These are phyloP conservation scores for Aspergillus saccharolyticus DNA, from an alignment of 495 filamentous ascomycete genomes.

Conservation along the genomic window DNA sequence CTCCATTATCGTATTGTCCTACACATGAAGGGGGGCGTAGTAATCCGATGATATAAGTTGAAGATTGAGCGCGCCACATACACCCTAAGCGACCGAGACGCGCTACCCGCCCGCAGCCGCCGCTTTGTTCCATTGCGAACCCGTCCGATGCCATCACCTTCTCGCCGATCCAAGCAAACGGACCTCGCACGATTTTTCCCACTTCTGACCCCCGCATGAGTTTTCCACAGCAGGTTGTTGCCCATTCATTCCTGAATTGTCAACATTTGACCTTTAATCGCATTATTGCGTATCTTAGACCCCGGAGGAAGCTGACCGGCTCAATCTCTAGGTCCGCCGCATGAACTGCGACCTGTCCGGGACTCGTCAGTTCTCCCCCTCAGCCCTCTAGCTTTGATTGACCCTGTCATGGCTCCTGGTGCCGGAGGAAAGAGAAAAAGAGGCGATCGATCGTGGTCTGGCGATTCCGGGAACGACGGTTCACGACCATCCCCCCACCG, in stretches of 20 bases:
- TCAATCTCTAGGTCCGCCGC: constrained; percentile 23
- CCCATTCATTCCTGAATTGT: neutral
- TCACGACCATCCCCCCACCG: constrained; percentile 60
- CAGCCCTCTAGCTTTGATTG: constrained; percentile 23
- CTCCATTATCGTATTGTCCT: no score
- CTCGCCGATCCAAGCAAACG: constrained; percentile 9
- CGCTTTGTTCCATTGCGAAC: neutral
- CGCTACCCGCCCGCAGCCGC: neutral
- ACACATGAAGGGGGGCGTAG: no score
- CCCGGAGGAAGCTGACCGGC: constrained; percentile 14
- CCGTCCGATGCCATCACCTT: constrained; percentile 5
- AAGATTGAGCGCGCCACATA: neutral
- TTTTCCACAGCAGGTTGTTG: constrained; percentile 17
- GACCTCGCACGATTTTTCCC: neutral
- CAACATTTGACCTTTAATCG: neutral
- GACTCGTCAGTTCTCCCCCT: constrained; percentile 26
- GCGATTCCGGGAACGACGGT: constrained; percentile 48
- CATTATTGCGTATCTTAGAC: neutral
- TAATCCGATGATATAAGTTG: no score
- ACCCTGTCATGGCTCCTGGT: constrained; percentile 46
- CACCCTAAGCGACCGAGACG: neutral
- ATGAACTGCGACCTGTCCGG: constrained; percentile 39
- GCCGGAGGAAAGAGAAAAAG: constrained; percentile 56
- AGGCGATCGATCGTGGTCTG: constrained; percentile 48
- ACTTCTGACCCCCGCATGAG: constrained; percentile 10